Conservation (phyloP, 495 filamentous ascomycete genomes). For the Penicillium cataractarum region DNA sequence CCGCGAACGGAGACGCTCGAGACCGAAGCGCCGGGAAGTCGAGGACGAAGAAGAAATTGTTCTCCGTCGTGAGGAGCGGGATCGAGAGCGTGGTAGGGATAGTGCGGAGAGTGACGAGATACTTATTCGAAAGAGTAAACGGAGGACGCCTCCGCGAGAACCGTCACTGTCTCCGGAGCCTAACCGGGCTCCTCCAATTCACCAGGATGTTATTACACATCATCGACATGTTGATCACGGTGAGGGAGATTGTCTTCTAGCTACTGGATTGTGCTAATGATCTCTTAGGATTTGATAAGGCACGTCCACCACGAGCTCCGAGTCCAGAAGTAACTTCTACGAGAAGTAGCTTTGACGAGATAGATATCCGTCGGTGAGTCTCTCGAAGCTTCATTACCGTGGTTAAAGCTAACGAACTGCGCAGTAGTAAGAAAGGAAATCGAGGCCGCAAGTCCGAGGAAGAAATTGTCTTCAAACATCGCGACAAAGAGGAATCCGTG, state of each 20-base stretch:
- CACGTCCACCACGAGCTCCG: conserved; percentile 40
- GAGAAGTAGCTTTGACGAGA: conserved; percentile 44
- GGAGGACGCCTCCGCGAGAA: conserved; percentile 40
- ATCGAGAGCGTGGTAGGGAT: conserved; percentile 20
- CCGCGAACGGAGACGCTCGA: conserved; percentile 10
- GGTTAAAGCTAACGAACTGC: background rate
- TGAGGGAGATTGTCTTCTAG: conserved; percentile 8
- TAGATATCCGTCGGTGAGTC: conserved; percentile 53
- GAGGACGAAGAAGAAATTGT: conserved; percentile 10
- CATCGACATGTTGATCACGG: conserved; percentile 90
- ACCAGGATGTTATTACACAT: conserved; percentile 82
- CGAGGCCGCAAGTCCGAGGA: conserved; percentile 23
- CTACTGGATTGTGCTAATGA: conserved; percentile 11
- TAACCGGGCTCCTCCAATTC: conserved; percentile 70
- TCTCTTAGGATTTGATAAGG: conserved; percentile 25
- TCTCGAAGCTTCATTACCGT: background rate
- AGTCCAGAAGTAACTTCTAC: conserved; percentile 39
- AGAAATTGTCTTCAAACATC: conserved; percentile 21
- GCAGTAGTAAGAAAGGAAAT: conserved; percentile 11
- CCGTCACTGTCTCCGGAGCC: conserved; percentile 50
- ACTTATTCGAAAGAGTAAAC: conserved; percentile 28
- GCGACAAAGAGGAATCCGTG: conserved; percentile 20
- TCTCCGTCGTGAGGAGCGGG: conserved; percentile 15
- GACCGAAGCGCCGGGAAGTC: background rate
- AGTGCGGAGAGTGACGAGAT: conserved; percentile 7